These are phyloP conservation scores for Meyerozyma carpophila DNA, from an alignment of 1,139 yeast genomes.

Conservation along the genomic window DNA sequence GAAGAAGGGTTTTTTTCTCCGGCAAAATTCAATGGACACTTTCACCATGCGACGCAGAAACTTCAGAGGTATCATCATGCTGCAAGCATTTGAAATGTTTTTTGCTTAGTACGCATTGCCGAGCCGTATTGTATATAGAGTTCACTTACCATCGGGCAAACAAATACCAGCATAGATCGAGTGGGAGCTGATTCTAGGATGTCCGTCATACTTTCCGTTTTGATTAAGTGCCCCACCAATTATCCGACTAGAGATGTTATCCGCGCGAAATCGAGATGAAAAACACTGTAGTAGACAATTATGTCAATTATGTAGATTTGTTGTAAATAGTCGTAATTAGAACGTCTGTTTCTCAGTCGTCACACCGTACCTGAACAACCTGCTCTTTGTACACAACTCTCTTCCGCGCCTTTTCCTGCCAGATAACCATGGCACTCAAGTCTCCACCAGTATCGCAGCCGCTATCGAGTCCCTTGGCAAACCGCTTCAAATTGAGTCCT, in stretches of 20 bases:
- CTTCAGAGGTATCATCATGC: background rate
- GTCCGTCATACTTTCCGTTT: too few relatives aligned
- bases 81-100: background rate
- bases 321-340: too few relatives aligned
- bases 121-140: too few relatives aligned
- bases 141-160: too few relatives aligned
- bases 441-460: constrained; percentile 76
- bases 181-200: too few relatives aligned
- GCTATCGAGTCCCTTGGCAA: constrained; percentile 74
- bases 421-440: constrained; percentile 60
- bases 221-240: too few relatives aligned
- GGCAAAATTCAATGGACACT: background rate
- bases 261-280: too few relatives aligned
- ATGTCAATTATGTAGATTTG: background rate
- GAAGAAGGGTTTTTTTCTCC: background rate
- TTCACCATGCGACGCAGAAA: background rate
- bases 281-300: too few relatives aligned
- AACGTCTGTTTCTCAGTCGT: background rate
- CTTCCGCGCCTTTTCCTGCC: constrained; percentile 15
- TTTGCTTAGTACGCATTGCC: too few relatives aligned
- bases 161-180: too few relatives aligned
- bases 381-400: constrained; percentile 19
- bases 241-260: too few relatives aligned
- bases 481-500: constrained; percentile 63
- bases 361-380: constrained; percentile 19